phyloP scores from a whole-genome alignment of 331 rosid species.

The Malus hybrid region DNA sequence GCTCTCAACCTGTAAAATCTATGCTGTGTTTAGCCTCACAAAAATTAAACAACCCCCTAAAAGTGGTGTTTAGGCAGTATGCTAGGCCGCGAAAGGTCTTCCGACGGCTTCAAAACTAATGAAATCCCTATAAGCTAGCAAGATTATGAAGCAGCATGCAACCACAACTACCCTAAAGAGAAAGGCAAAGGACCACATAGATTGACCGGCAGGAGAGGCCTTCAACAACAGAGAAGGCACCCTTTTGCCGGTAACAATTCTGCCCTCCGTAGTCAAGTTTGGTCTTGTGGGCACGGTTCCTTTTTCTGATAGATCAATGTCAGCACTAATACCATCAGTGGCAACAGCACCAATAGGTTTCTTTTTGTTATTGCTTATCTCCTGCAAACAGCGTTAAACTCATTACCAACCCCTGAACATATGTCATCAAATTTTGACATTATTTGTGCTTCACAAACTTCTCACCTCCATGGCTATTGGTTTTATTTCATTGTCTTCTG shows the following conservation, averaged over 20 bases:
- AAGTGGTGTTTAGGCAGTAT: slow-evolving; percentile 17
- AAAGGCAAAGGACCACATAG: slow-evolving; percentile 28
- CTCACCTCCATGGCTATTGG: slow-evolving; percentile 41
- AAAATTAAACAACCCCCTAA: neutral
- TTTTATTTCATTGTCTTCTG: slow-evolving; percentile 30
- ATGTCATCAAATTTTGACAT: neutral
- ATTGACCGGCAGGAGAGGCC: slow-evolving; percentile 19
- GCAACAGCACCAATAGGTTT: slow-evolving; percentile 5
- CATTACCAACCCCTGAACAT: slow-evolving; percentile 18
- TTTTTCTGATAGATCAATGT: slow-evolving; percentile 1
- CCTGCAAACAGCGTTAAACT: slow-evolving; percentile 37
- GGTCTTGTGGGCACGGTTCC: slow-evolving; percentile 11
- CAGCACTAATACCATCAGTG: neutral
- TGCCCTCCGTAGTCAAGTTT: neutral
- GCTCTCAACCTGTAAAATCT: slow-evolving; percentile 8
- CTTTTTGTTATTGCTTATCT: slow-evolving; percentile 20
- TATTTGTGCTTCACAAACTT: slow-evolving; percentile 13
- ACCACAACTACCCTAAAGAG: slow-evolving; percentile 32
- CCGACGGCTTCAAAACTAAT: slow-evolving; percentile 26
- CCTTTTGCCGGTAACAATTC: slow-evolving; percentile 16
- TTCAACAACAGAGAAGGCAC: slow-evolving; percentile 10
- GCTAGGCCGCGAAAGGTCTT: slow-evolving; percentile 11
- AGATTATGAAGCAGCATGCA: slow-evolving; percentile 22
- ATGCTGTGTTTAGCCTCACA: slow-evolving; percentile 17
- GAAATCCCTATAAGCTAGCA: slow-evolving; percentile 38